phyloP scores from a whole-genome alignment of 2,329 filamentous ascomycete genomes.

The Dothiorella sarmentorum region DNA sequence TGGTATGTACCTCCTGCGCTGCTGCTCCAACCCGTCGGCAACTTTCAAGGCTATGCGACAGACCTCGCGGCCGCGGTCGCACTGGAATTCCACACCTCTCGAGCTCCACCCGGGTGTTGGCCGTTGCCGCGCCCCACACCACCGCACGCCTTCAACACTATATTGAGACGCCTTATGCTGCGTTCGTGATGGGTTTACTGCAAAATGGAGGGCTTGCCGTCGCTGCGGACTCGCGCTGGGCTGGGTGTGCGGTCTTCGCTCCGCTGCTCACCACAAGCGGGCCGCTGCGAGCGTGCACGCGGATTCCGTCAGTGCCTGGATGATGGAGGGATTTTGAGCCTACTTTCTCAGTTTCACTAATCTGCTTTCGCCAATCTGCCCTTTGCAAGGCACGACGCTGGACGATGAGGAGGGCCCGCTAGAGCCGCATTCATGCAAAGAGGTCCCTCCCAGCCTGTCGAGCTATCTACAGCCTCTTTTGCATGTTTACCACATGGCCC shows the following conservation, averaged over 20 bases:
- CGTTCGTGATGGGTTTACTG: conserved; percentile 8
- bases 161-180: conserved; percentile 5
- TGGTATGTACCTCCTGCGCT: conserved; percentile 13
- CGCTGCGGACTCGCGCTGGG: background rate
- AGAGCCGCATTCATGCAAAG: background rate
- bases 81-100: conserved; percentile 6
- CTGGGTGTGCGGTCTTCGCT: background rate
- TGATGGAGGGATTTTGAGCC: background rate
- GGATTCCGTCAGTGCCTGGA: background rate
- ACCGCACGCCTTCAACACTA: background rate
- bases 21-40: background rate
- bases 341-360: conserved; percentile 7
- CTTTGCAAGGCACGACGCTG: background rate
- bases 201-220: background rate
- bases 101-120: background rate
- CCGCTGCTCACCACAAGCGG: background rate
- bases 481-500: background rate
- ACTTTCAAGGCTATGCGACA: conserved; percentile 6
- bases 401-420: conserved; percentile 1
- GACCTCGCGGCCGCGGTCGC: conserved; percentile 8
- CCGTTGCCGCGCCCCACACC: background rate
- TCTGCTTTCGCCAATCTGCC: background rate
- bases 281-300: background rate
- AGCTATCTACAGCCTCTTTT: background rate
- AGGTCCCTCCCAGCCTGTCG: background rate